phyloP scores from a whole-genome alignment of 306 rosid species.

The Begonia masoniana region DNA sequence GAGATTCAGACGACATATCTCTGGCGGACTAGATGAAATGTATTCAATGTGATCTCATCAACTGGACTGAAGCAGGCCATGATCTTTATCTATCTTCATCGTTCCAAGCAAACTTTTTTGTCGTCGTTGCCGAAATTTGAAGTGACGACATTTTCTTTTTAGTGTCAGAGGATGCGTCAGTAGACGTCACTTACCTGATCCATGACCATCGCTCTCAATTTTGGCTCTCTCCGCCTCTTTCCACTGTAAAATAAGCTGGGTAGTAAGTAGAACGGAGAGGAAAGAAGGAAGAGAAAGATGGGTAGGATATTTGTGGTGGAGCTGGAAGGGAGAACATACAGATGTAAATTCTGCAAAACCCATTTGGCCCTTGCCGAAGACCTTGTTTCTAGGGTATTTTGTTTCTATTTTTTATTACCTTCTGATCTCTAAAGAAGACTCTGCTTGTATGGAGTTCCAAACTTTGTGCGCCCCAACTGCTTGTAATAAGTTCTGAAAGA shows the following conservation, averaged over 20 bases:
- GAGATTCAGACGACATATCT: too few relatives aligned
- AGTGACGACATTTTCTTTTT: too few relatives aligned
- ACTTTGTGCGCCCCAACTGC: neutral
- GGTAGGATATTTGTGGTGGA: constrained; percentile 78
- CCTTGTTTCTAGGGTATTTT: constrained; percentile 60
- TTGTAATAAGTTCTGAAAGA: too few relatives aligned
- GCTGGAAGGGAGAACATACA: constrained; percentile 69
- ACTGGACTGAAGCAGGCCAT: too few relatives aligned
- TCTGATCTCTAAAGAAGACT: neutral
- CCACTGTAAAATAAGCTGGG: neutral
- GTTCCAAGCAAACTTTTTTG: too few relatives aligned
- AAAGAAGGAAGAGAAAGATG: constrained; percentile 19
- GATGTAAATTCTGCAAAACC: constrained; percentile 88
- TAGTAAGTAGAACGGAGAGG: neutral
- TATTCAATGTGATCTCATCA: too few relatives aligned
- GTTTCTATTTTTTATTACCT: neutral
- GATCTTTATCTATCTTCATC: too few relatives aligned
- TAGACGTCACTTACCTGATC: too few relatives aligned
- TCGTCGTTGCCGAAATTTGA: too few relatives aligned
- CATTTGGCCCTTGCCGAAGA: constrained; percentile 66
- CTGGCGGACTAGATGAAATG: too few relatives aligned
- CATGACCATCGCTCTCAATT: too few relatives aligned
- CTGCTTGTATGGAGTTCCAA: neutral
- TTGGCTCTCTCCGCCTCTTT: neutral
- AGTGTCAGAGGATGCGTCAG: constrained; percentile 1